Percentiles rank a stretch among this genome's conserved stretches.
phyloP scores from a whole-genome alignment of 306 rosid species.

The Vigna trinervia region DNA sequence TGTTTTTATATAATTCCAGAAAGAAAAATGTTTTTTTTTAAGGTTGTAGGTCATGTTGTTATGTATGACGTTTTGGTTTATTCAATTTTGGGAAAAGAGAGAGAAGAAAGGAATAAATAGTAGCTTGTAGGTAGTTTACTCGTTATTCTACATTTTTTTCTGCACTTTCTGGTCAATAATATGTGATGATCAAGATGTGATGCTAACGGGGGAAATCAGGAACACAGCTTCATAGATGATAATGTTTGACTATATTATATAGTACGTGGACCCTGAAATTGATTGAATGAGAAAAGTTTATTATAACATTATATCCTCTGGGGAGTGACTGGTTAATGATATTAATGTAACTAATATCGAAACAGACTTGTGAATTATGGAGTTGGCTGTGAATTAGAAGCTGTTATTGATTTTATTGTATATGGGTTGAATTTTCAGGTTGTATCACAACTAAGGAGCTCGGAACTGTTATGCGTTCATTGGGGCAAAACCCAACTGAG shows the following conservation, averaged over 20 bases:
- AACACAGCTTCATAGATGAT: background rate
- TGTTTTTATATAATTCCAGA: too few species aligned
- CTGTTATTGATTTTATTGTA: conserved; percentile 11
- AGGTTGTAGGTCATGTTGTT: background rate
- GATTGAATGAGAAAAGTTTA: background rate
- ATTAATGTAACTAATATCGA: too few species aligned
- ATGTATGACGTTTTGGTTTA: background rate
- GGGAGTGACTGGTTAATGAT: too few species aligned
- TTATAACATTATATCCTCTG: too few species aligned
- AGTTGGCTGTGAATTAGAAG: background rate
- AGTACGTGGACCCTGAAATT: background rate
- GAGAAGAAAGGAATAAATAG: background rate
- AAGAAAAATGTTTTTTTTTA: background rate
- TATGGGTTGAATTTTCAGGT: conserved; percentile 53
- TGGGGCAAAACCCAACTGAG: conserved; percentile 72
- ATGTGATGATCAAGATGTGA: background rate
- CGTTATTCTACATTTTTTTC: background rate
- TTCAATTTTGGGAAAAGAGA: background rate
- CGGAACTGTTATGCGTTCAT: conserved; percentile 78
- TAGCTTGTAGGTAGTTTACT: too few species aligned
- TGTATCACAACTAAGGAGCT: conserved; percentile 93
- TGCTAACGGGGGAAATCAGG: background rate
- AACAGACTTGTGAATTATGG: too few species aligned
- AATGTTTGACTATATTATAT: background rate
- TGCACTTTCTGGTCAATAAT: background rate